phyloP scores from a whole-genome alignment of 495 filamentous ascomycete species.

The Podospora bellae-mahoneyi region DNA sequence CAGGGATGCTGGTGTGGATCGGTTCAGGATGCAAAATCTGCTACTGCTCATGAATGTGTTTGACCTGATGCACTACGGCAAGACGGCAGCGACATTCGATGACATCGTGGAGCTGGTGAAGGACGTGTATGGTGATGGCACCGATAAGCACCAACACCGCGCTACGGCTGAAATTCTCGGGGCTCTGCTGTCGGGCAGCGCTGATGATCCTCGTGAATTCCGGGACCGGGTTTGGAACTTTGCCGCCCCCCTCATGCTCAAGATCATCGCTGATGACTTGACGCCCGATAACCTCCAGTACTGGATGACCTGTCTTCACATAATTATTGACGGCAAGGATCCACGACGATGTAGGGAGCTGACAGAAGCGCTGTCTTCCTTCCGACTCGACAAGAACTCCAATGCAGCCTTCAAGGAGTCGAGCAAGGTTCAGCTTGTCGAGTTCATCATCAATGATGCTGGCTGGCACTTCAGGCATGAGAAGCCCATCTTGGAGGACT shows the following conservation, averaged over 20 bases:
- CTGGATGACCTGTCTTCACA: constrained; percentile 90
- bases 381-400: constrained; percentile 87
- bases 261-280: constrained; percentile 81
- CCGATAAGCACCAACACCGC: constrained; percentile 96
- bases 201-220: constrained; percentile 64
- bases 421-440: constrained; percentile 87
- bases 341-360: constrained; percentile 83
- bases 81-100: constrained; percentile 73
- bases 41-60: constrained; percentile 85
- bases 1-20: constrained; percentile 73
- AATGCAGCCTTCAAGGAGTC: constrained; percentile 99
- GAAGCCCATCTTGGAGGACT: constrained; percentile 83
- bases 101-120: constrained; percentile 79
- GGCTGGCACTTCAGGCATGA: constrained; percentile 97
- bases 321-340: constrained; percentile 74
- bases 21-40: constrained; percentile 82
- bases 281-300: constrained; percentile 93
- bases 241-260: constrained; percentile 81
- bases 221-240: constrained; percentile 80
- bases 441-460: constrained; percentile 79
- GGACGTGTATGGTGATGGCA: constrained; percentile 80
- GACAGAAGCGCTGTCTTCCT: constrained; percentile 76
- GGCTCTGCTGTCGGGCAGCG: constrained; percentile 70
- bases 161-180: constrained; percentile 93
- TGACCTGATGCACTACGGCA: constrained; percentile 72